These are phyloP conservation scores for Boletus insuetus DNA, from an alignment of 768 basidiomycete species.

Conservation along the genomic window DNA sequence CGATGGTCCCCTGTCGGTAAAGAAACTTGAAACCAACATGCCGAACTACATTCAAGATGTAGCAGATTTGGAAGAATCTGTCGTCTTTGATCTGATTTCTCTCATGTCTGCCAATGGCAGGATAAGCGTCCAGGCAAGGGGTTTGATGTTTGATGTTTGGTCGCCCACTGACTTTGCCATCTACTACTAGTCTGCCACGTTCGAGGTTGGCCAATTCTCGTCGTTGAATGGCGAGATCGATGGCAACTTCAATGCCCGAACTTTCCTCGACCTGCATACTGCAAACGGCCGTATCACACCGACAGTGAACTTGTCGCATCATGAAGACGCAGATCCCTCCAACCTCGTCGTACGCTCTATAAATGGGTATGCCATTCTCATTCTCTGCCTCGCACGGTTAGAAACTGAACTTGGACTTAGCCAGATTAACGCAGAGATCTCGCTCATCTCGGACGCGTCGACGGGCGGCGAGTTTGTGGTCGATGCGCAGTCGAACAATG, in stretches of 20 bases:
- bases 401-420: conserved; percentile 14
- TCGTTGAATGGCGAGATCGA: conserved; percentile 46
- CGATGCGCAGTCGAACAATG: conserved; percentile 28
- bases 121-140: conserved; percentile 35
- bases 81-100: conserved; percentile 37
- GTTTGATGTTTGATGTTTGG: background rate
- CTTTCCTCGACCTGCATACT: conserved; percentile 35
- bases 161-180: background rate
- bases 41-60: conserved; percentile 40
- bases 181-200: conserved; percentile 32
- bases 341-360: conserved; percentile 34
- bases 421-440: conserved; percentile 18
- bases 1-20: conserved; percentile 32
- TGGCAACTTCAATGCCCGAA: conserved; percentile 40
- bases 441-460: conserved; percentile 31
- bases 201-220: conserved; percentile 24
- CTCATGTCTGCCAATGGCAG: conserved; percentile 36
- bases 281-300: conserved; percentile 41
- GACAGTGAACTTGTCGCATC: conserved; percentile 36
- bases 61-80: conserved; percentile 30
- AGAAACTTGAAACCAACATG: conserved; percentile 42
- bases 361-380: conserved; percentile 39
- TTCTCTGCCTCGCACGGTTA: background rate
- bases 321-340: conserved; percentile 22
- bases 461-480: conserved; percentile 35